These are phyloP conservation scores for Punica granatum DNA, from an alignment of 345 rosid genomes.

Conservation along the genomic window DNA sequence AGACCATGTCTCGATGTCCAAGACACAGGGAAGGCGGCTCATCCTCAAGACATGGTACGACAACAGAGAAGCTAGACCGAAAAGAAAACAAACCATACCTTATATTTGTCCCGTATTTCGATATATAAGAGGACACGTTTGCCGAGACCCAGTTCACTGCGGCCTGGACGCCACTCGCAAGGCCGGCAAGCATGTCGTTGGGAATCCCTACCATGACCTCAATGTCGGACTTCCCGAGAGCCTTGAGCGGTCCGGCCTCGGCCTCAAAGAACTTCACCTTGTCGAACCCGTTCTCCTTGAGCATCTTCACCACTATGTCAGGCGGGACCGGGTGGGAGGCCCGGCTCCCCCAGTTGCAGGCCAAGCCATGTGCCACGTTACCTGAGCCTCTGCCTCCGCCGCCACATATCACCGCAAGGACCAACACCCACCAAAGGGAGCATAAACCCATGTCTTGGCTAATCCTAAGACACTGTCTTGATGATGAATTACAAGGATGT, in stretches of 20 bases:
- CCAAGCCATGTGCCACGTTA: constrained; percentile 46
- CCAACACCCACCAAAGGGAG: constrained; percentile 5
- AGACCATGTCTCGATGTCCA: background rate
- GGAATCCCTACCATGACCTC: constrained; percentile 95
- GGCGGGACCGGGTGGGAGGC: constrained; percentile 66
- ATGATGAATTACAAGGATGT: background rate
- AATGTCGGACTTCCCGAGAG: constrained; percentile 78
- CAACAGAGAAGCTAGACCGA: no score
- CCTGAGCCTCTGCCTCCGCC: constrained; percentile 16
- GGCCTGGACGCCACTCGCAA: constrained; percentile 45
- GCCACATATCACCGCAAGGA: constrained; percentile 11
- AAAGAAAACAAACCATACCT: constrained; percentile 34
- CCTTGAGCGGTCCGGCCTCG: constrained; percentile 65
- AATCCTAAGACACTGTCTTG: background rate
- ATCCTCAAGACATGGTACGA: no score
- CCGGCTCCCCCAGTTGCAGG: constrained; percentile 69
- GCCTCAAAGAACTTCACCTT: constrained; percentile 94
- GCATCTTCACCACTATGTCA: constrained; percentile 49
- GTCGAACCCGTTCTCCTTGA: constrained; percentile 71
- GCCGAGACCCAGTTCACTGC: constrained; percentile 69
- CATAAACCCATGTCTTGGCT: background rate
- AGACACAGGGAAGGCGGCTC: no score
- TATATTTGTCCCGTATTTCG: constrained; percentile 54
- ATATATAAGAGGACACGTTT: constrained; percentile 58
- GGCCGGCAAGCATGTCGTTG: constrained; percentile 54